Evolutionary conservation across 257 asterid genomes (phyloP), one percentile per base, ranked within the genome.

Genomic region (Penstemon newberryi): DNA sequence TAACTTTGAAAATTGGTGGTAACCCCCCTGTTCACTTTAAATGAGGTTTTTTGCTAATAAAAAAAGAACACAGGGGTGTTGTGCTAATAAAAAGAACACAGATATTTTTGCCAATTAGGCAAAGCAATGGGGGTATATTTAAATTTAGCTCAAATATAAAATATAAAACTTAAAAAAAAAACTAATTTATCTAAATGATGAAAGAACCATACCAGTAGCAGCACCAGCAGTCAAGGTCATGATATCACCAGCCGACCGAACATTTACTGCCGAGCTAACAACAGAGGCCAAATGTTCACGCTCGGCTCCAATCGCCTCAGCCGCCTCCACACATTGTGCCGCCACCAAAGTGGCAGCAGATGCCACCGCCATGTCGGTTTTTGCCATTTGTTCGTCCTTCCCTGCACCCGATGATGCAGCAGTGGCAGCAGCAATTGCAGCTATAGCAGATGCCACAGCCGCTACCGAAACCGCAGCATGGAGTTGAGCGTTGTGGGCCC

Each of bases 161-260:
- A 25, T 2, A 25, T 25, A 25, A 25, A 25, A 2, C 2, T 25
- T 25, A 0, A 25, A 25, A 25, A 25, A 25, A 25, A 33, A 7
- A 13, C 4, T 9, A 19, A 5, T 54, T 0, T 49, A 45, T 10
- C 42, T 38, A 3, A 49, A 15, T 8, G 40, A 5, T 13, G 37
- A 13, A 3, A 56, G 10, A 6, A 5, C 25, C 69, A 43, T 81
- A 94, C 99, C 91, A 11, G 99, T 94, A 12, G 99, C 99, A 4
- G 99, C 99, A 4, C 87, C 97, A 1, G 99, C 99, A 0, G 99
- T 94, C 41, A 94, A 77, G 57, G 99, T 94, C 97, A 94, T 86
- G 66, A 94, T 91, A 70, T 94, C 99, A 49, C 99, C 96, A 0
- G 97, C 92, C 2, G 99, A 89, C 0, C 95, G 85, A 41, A 89